Evolutionary conservation across 305 asterid species (phyloP).

Genomic region (Petunia hybrid): DNA sequence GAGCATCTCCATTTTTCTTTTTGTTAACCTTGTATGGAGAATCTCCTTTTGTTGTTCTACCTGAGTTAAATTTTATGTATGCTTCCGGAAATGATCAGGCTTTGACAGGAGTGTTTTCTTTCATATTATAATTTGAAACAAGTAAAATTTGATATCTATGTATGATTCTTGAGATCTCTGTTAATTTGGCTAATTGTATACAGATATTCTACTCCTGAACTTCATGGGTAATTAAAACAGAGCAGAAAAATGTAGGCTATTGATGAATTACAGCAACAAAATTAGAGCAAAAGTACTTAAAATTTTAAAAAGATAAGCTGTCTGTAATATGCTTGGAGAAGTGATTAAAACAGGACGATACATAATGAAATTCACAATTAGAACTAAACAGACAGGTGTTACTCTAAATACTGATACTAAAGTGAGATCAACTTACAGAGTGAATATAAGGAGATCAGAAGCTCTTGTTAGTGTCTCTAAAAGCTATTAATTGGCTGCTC

Average conservation of each 20-base stretch:
- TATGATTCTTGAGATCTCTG: not conserved
- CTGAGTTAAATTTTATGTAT: not conserved
- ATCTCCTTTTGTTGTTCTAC: not conserved
- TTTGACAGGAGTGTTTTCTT: not conserved
- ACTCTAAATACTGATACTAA: not conserved
- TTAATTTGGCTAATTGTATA: not conserved
- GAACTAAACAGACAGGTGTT: constrained; percentile 3
- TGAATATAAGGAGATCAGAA: constrained; percentile 21
- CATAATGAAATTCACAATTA: constrained; percentile 26
- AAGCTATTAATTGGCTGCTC: constrained; percentile 28
- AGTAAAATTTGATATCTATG: too few relatives aligned
- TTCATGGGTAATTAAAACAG: not conserved
- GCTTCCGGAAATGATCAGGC: not conserved
- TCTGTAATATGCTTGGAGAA: not conserved
- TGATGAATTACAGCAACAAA: constrained; percentile 12
- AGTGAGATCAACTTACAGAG: constrained; percentile 17
- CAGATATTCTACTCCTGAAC: not conserved
- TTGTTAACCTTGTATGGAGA: not conserved
- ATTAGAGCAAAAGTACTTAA: not conserved
- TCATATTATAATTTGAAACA: not conserved
- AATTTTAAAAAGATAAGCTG: not conserved
- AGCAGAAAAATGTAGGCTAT: not conserved
- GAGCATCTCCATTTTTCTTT: too few relatives aligned
- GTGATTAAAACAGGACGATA: not conserved
- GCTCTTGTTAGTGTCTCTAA: not conserved